Conservation (phyloP, 106 monocot species). For the Dendrobium chrysotoxum region DNA sequence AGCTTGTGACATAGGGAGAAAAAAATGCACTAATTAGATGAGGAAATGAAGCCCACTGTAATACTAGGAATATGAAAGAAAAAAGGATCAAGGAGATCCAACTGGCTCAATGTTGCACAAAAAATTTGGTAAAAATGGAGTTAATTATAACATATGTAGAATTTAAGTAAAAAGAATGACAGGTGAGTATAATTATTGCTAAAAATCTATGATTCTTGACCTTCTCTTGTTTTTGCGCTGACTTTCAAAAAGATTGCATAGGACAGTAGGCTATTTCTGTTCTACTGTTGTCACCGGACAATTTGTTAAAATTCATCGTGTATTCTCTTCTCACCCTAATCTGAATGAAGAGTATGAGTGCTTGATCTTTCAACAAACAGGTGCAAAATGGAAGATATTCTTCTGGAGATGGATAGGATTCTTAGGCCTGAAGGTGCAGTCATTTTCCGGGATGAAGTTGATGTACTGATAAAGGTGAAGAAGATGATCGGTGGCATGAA, state of each 20-base stretch:
- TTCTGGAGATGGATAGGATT: conserved; percentile 43
- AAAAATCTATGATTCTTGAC: no score
- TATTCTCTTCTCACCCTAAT: not conserved
- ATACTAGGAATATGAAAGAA: no score
- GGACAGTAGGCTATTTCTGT: not conserved
- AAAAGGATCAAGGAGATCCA: no score
- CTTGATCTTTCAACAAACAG: conserved; percentile 9
- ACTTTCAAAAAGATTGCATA: no score
- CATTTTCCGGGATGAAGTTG: conserved; percentile 32
- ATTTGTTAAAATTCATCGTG: not conserved
- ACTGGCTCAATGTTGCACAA: no score
- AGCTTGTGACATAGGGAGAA: not conserved
- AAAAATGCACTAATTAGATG: not conserved
- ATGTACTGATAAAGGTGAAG: conserved; percentile 29
- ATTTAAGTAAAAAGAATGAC: no score
- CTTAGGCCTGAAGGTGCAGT: conserved; percentile 48
- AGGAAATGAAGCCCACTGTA: no score
- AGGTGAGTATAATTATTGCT: no score
- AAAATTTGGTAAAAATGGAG: no score
- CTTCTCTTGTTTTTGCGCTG: no score
- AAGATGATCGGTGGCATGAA: conserved; percentile 26
- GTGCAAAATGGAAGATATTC: conserved; percentile 47
- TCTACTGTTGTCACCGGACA: not conserved
- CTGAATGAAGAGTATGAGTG: not conserved
- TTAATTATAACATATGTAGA: no score